Base-by-base conservation (phyloP, 2,329 filamentous ascomycete species). In the Penicillium frequentans region DNA sequence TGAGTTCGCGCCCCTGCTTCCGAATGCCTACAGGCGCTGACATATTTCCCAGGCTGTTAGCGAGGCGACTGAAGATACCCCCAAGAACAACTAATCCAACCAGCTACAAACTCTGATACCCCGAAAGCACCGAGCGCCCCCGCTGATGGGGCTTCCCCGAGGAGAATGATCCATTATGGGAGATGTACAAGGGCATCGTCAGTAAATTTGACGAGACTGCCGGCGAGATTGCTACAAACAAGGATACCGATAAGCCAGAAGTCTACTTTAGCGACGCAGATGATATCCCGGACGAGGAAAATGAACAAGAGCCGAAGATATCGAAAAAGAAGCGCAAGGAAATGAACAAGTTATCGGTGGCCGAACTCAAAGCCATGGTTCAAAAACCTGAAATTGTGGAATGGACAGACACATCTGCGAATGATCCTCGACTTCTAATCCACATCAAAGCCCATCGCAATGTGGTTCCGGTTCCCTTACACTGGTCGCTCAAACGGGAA, bases 401-500 rank as follows among this genome's bases (percentile, higher is more conserved):
- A 70, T 98, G 95, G 95, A 95, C 96, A 54, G 95, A 99, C 72
- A 90, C 91, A 13, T 96, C 91, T 16, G 93, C 95, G 0, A 86
- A 90, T 26, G 93, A 99, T 72, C 95, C 95, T 14, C 86, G 89
- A 55, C 80, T 98, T 44, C 84, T 99, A 11, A 91, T 98, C 26
- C 90, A 96, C 70, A 93, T 99, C 80, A 99, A 98, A 76, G 89
- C 91, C 3, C 90, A 96, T 72, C 87, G 93, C 65, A 99, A 99
- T 71, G 90, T 97, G 26, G 93, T 99, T 1, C 95, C 95, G 1
- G 95, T 99, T 1, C 95, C 95, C 1, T 82, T 84, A 5, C 95
- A 99, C 73, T 99, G 95, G 95, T 92, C 91, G 0, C 80, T 99
- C 55, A 99, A 99, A 80, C 87, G 95, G 64, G 95, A 99, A 73